A percentile compares a stretch with the other conserved stretches of the same genome.
These are phyloP conservation scores for Aspergillus fumigatiaffinis DNA, from an alignment of 2,329 filamentous ascomycete species.

Conservation along the genomic window DNA sequence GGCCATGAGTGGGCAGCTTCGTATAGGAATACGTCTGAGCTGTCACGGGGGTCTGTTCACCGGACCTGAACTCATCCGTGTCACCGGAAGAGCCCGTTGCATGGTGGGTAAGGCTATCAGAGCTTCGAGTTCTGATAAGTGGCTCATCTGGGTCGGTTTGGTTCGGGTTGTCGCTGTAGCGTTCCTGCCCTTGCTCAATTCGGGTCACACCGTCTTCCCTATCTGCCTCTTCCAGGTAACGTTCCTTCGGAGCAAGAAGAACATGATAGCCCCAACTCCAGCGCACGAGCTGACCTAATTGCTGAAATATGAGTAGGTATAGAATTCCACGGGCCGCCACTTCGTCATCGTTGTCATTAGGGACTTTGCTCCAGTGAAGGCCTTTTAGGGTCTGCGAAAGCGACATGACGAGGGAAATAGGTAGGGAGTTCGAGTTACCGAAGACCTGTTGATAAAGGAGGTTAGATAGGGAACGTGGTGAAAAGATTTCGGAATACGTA, in stretches of 20 bases:
- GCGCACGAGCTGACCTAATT: slow-evolving; percentile 87
- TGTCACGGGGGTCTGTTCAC: slow-evolving; percentile 38
- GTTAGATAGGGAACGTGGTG: not conserved
- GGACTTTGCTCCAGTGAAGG: slow-evolving; percentile 87
- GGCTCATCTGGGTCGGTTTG: slow-evolving; percentile 36
- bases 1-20: slow-evolving; percentile 26
- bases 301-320: slow-evolving; percentile 95
- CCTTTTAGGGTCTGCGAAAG: slow-evolving; percentile 88
- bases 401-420: slow-evolving; percentile 92
- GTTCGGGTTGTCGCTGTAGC: slow-evolving; percentile 39
- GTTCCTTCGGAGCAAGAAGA: slow-evolving; percentile 76
- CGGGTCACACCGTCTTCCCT: slow-evolving; percentile 31
- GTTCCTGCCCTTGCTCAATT: slow-evolving; percentile 37
- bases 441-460: slow-evolving; percentile 59
- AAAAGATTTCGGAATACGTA: slow-evolving; percentile 34
- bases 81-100: slow-evolving; percentile 12
- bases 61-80: slow-evolving; percentile 30
- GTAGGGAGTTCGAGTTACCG: slow-evolving; percentile 95
- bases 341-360: slow-evolving; percentile 90
- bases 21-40: slow-evolving; percentile 31
- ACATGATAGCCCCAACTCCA: slow-evolving; percentile 99
- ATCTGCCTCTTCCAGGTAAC: slow-evolving; percentile 43
- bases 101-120: slow-evolving; percentile 22
- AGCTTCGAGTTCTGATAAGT: slow-evolving; percentile 29
- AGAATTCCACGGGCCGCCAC: slow-evolving; percentile 90